Evolutionary conservation across 1,139 yeast genomes (phyloP), one percentile per base, ranked within the genome.

Genomic region (Wickerhamomyces sp.): DNA sequence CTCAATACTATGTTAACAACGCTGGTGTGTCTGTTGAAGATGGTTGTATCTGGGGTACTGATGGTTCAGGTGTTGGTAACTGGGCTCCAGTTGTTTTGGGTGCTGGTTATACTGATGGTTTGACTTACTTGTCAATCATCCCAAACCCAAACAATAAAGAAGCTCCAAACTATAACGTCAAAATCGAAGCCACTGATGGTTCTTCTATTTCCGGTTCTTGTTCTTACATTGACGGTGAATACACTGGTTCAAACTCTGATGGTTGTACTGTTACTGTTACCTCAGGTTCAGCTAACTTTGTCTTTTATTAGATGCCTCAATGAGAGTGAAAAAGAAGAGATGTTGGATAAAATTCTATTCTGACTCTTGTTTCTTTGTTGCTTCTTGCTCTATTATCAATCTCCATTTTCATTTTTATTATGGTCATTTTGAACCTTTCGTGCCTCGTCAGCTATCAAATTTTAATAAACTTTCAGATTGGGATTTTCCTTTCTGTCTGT

Each of bases 31-130:
- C 85, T 51, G 81, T 78, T 64, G 81, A 81, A 66, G 90, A 88
- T 53, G 98, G 97, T 58, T 93, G 98, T 76, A 68, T 84, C 60
- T 93, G 98, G 98, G 96, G 97, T 65, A 65, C 79, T 39, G 62
- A 76, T 11, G 88, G 90, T 54, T 75, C 89, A 43, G 90, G 86
- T 61, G 72, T 85, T 56, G 98, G 98, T 72, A 93, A 93, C 86
- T 93, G 96, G 96, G 95, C 99, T 56, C 99, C 99, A 59, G 77
- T 93, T 58, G 88, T 84, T 70, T 78, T 93, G 59, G 99, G 99
- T 67, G 88, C 98, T 49, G 98, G 98, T 63, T 75, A 76, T 71
- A 75, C 86, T 54, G 69, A 71, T 57, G 96, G 96, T 58, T 72
- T 78, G 55, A 76, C 96, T 50, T 93, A 89, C 79, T 74, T 93